A percentile compares a stretch with the other conserved stretches of the same genome.
Conservation (phyloP, 2,329 filamentous ascomycete species). For the Aureobasidium namibiae region DNA sequence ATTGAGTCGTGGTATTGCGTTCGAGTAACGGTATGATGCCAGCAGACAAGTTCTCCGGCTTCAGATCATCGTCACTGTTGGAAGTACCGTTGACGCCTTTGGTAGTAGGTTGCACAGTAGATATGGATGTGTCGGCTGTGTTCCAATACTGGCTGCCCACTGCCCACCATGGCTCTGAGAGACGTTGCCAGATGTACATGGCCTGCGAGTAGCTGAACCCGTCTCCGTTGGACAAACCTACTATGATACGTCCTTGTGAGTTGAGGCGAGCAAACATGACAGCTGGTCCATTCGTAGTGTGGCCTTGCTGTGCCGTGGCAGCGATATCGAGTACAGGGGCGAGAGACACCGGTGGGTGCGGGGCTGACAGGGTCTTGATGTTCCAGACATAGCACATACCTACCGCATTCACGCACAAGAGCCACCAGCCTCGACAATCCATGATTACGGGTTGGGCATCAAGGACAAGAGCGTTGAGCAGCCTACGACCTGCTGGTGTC, state of each 20-base stretch:
- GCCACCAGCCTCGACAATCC: conserved; percentile 80
- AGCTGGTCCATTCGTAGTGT: conserved; percentile 71
- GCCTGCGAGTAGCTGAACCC: conserved; percentile 80
- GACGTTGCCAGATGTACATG: conserved; percentile 86
- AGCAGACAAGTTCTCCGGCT: conserved; percentile 62
- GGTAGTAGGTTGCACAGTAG: conserved; percentile 59
- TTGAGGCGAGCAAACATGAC: conserved; percentile 90
- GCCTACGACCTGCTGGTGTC: conserved; percentile 81
- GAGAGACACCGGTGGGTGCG: conserved; percentile 82
- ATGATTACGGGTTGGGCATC: conserved; percentile 92
- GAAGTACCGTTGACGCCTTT: conserved; percentile 15
- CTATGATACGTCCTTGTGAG: conserved; percentile 72
- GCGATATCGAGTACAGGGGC: conserved; percentile 85
- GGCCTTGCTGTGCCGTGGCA: conserved; percentile 65
- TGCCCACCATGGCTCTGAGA: conserved; percentile 98
- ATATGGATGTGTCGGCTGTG: conserved; percentile 82
- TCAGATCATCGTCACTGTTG: conserved; percentile 38
- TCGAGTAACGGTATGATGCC: conserved; percentile 91
- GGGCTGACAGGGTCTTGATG: conserved; percentile 69
- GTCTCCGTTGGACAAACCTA: conserved; percentile 91
- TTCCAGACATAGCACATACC: conserved; percentile 95
- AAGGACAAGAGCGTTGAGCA: conserved; percentile 75
- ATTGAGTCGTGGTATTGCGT: conserved; percentile 88
- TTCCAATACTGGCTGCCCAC: conserved; percentile 99
- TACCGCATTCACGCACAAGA: conserved; percentile 80